Percentiles rank a stretch among this genome's conserved stretches.
These are phyloP conservation scores for Nigrospora sphaerica DNA, from an alignment of 2,329 filamentous ascomycete genomes.

Conservation along the genomic window DNA sequence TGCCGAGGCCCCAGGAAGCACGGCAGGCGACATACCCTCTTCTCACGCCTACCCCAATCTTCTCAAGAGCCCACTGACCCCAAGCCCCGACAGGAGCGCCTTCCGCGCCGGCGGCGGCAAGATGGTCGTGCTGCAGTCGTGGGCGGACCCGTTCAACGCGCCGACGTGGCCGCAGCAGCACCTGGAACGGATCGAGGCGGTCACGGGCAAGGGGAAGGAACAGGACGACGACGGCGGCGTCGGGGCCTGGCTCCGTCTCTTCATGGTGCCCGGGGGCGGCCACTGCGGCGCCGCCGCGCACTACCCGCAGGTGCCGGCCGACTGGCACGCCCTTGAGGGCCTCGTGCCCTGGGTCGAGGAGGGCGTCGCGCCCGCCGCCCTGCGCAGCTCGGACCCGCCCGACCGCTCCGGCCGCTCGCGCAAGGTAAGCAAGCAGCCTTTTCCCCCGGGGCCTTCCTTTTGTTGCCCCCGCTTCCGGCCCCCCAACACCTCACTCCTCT, in stretches of 20 bases:
- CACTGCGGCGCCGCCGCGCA: constrained; percentile 25
- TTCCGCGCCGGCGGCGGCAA: constrained; percentile 25
- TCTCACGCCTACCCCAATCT: too few relatives aligned
- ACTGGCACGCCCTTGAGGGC: constrained; percentile 23
- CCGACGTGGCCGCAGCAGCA: constrained; percentile 28
- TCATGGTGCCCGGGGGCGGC: constrained; percentile 30
- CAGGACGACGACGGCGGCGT: constrained; percentile 13
- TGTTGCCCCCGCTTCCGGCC: too few relatives aligned
- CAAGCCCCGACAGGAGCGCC: constrained; percentile 4
- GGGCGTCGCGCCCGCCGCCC: constrained; percentile 14
- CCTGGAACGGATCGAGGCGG: constrained; percentile 16
- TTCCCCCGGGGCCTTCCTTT: too few relatives aligned
- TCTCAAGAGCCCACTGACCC: too few relatives aligned
- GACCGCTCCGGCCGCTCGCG: constrained; percentile 10
- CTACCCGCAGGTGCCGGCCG: constrained; percentile 23
- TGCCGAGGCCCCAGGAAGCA: too few relatives aligned
- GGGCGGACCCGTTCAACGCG: constrained; percentile 28
- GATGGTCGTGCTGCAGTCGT: constrained; percentile 29
- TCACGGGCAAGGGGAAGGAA: too few relatives aligned
- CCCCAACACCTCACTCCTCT: too few relatives aligned
- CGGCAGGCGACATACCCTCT: too few relatives aligned
- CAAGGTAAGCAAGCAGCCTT: too few relatives aligned
- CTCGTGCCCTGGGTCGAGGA: constrained; percentile 27
- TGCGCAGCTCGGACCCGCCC: constrained; percentile 19
- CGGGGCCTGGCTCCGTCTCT: constrained; percentile 24